Evolutionary conservation across 768 basidiomycete species (phyloP).

Genomic region (Chalciporus piperatus): DNA sequence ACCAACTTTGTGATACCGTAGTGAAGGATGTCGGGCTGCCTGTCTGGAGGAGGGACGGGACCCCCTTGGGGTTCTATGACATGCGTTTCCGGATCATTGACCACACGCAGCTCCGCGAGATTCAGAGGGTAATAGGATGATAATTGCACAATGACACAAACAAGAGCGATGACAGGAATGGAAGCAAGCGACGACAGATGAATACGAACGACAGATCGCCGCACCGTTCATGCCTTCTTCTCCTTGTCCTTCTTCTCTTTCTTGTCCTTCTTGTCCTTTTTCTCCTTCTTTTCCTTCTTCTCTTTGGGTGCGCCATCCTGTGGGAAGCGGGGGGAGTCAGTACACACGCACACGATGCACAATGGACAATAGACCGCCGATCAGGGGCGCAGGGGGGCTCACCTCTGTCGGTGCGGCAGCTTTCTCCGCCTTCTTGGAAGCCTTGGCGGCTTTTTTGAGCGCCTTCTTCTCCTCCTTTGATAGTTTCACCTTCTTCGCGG

Average conservation of each 20-base stretch:
- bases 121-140: too few species aligned
- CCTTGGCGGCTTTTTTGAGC: slow-evolving; percentile 73
- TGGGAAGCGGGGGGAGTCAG: not conserved
- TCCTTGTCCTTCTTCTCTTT: slow-evolving; percentile 46
- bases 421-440: slow-evolving; percentile 52
- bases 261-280: slow-evolving; percentile 35
- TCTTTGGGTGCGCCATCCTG: slow-evolving; percentile 36
- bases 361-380: not conserved
- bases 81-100: too few species aligned
- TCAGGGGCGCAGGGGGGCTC: too few species aligned
- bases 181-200: not conserved
- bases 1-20: too few species aligned
- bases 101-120: too few species aligned
- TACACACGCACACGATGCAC: slow-evolving; percentile 1
- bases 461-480: slow-evolving; percentile 88
- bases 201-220: not conserved
- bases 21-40: too few species aligned
- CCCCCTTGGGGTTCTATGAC: too few species aligned
- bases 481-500: slow-evolving; percentile 69
- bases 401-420: slow-evolving; percentile 35
- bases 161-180: not conserved
- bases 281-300: slow-evolving; percentile 41
- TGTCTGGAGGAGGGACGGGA: too few species aligned
- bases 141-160: not conserved
- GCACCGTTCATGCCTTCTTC: slow-evolving; percentile 39